Conservation (phyloP, 225 moss, liverwort and hornwort species). For the Marchantia paleacea region DNA sequence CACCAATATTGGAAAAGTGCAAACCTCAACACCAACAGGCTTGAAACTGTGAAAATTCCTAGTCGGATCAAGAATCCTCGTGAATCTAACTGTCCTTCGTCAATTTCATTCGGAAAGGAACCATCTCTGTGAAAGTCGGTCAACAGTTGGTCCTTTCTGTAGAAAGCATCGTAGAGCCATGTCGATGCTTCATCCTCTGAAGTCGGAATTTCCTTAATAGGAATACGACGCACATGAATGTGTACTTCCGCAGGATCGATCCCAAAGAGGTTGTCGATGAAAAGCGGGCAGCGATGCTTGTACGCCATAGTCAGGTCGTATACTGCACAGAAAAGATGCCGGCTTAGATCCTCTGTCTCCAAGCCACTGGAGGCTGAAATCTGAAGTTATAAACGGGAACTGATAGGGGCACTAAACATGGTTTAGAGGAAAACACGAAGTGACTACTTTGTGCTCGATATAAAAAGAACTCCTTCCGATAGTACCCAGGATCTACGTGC, state of each 20-base stretch:
- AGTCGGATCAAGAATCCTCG: conserved; percentile 48
- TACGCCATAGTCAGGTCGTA: conserved; percentile 96
- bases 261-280: conserved; percentile 89
- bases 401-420: no score
- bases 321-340: conserved; percentile 48
- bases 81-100: conserved; percentile 57
- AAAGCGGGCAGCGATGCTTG: conserved; percentile 78
- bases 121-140: conserved; percentile 58
- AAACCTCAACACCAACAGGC: conserved; percentile 40
- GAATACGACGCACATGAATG: conserved; percentile 79
- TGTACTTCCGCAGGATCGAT: conserved; percentile 98
- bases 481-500: no score
- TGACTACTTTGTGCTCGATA: no score
- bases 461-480: no score
- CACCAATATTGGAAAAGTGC: conserved; percentile 53
- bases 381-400: no score
- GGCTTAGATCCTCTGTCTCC: background rate
- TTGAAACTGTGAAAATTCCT: conserved; percentile 30
- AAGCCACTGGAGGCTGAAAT: background rate
- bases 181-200: conserved; percentile 60
- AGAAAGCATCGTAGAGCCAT: conserved; percentile 79
- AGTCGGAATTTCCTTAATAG: conserved; percentile 59
- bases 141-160: conserved; percentile 69
- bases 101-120: conserved; percentile 55
- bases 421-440: no score